phyloP scores from a whole-genome alignment of 768 basidiomycete genomes.

The Xerocomus potaroensis region DNA sequence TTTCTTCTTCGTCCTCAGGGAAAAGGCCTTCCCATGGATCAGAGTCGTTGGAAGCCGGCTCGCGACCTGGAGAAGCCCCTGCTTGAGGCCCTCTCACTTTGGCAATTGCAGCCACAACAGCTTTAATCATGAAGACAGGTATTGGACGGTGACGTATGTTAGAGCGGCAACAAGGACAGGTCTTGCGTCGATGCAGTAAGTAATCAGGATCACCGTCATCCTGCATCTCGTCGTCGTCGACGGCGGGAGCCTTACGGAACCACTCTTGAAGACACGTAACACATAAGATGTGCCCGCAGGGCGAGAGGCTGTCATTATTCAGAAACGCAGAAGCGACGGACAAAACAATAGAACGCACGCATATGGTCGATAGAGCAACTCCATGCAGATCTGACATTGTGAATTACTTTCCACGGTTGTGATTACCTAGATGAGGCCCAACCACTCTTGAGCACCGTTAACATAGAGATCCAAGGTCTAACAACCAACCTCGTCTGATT shows the following conservation, averaged over 20 bases:
- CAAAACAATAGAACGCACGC: constrained; percentile 43
- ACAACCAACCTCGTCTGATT: constrained; percentile 56
- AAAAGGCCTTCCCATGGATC: constrained; percentile 77
- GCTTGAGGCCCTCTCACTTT: constrained; percentile 36
- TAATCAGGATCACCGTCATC: constrained; percentile 40
- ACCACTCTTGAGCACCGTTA: background rate
- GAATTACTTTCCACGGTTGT: constrained; percentile 53
- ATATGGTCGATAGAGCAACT: constrained; percentile 58
- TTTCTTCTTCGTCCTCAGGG: constrained; percentile 40
- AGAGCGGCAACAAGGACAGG: constrained; percentile 70
- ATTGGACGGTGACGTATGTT: constrained; percentile 54
- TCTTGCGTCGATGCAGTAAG: constrained; percentile 57
- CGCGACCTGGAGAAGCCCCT: constrained; percentile 17
- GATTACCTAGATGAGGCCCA: constrained; percentile 40
- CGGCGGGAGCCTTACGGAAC: constrained; percentile 64
- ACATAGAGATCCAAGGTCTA: no score
- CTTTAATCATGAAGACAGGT: constrained; percentile 66
- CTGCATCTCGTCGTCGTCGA: constrained; percentile 43
- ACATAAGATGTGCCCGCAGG: constrained; percentile 79
- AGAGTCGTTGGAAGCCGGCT: constrained; percentile 36
- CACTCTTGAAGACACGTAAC: constrained; percentile 68
- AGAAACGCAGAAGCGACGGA: constrained; percentile 2
- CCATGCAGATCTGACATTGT: constrained; percentile 78
- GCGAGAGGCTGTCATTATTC: constrained; percentile 47
- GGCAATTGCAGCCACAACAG: constrained; percentile 45